Conservation (phyloP, 352 stramenopile species). For the Phytophthora crassamura region DNA sequence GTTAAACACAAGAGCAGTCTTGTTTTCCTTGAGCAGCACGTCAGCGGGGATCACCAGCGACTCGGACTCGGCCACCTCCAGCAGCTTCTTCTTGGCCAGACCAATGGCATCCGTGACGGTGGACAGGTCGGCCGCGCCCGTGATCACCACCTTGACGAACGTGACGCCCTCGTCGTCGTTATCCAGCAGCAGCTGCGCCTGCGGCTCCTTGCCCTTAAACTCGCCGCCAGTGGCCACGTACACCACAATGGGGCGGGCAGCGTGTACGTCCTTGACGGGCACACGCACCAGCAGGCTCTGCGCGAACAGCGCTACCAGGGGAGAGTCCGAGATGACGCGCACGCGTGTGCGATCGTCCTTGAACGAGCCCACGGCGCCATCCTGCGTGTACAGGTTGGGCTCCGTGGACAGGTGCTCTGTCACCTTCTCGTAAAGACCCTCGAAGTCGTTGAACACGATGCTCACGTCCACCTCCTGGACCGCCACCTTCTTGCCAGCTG, state of each 20-base stretch:
- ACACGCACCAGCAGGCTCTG: slow-evolving; percentile 80
- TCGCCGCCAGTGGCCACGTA: slow-evolving; percentile 73
- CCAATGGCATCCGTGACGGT: slow-evolving; percentile 64
- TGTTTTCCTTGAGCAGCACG: slow-evolving; percentile 66
- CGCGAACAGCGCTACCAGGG: slow-evolving; percentile 71
- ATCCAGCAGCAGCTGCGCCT: slow-evolving; percentile 69
- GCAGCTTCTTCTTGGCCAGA: slow-evolving; percentile 80
- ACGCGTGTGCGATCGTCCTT: slow-evolving; percentile 78
- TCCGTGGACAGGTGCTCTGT: slow-evolving; percentile 73
- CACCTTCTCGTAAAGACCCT: slow-evolving; percentile 71
- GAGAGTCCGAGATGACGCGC: slow-evolving; percentile 82
- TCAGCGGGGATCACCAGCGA: slow-evolving; percentile 65
- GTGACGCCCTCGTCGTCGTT: slow-evolving; percentile 64
- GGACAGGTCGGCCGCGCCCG: slow-evolving; percentile 53
- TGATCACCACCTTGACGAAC: slow-evolving; percentile 82
- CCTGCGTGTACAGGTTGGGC: slow-evolving; percentile 70
- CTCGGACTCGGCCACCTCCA: slow-evolving; percentile 55
- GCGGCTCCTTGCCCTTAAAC: slow-evolving; percentile 64
- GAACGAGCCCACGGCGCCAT: slow-evolving; percentile 80
- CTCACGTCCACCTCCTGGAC: slow-evolving; percentile 75
- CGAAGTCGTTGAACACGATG: slow-evolving; percentile 72
- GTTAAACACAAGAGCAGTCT: slow-evolving; percentile 79
- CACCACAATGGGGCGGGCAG: slow-evolving; percentile 77
- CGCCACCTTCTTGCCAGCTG: slow-evolving; percentile 62
- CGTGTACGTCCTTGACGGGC: slow-evolving; percentile 66